Conservation (phyloP, 2,329 filamentous ascomycete genomes). For the Westerdykella ornata region DNA sequence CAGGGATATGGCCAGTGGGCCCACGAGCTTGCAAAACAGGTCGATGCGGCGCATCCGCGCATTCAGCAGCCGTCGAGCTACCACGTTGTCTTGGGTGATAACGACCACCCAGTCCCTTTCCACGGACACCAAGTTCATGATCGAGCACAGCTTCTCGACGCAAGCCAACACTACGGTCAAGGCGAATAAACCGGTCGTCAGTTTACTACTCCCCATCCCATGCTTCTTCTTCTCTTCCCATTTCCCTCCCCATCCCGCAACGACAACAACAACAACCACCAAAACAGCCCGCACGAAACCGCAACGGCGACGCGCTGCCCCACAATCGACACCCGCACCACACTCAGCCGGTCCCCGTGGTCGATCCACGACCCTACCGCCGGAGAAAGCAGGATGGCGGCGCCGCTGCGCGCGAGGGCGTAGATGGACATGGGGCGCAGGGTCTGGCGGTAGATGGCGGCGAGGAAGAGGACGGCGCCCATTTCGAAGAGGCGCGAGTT, state of each 20-base stretch:
- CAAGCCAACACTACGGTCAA: slow-evolving; percentile 53
- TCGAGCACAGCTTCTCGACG: slow-evolving; percentile 59
- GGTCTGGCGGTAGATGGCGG: slow-evolving; percentile 45
- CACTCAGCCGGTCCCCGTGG: slow-evolving; percentile 35
- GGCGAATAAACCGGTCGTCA: slow-evolving; percentile 26
- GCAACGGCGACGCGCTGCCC: slow-evolving; percentile 33
- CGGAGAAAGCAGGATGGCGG: slow-evolving; percentile 54
- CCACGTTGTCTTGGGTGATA: slow-evolving; percentile 37
- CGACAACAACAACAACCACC: slow-evolving; percentile 17
- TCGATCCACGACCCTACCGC: slow-evolving; percentile 57
- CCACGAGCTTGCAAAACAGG: slow-evolving; percentile 52
- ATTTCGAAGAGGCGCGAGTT: slow-evolving; percentile 47
- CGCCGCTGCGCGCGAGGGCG: slow-evolving; percentile 53
- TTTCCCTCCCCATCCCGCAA: no score
- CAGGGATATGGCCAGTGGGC: slow-evolving; percentile 47
- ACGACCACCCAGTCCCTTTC: slow-evolving; percentile 65
- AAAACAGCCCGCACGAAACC: slow-evolving; percentile 25
- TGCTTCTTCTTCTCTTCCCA: neutral
- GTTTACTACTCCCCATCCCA: slow-evolving; percentile 4
- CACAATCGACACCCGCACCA: slow-evolving; percentile 39
- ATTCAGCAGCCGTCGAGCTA: slow-evolving; percentile 43
- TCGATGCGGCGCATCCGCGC: slow-evolving; percentile 56
- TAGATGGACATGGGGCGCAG: slow-evolving; percentile 64
- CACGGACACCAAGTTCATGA: slow-evolving; percentile 61
- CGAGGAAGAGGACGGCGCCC: slow-evolving; percentile 45